These are phyloP conservation scores for Heracleum sosnowskyi DNA, from an alignment of 129 eudicot species.

Conservation along the genomic window DNA sequence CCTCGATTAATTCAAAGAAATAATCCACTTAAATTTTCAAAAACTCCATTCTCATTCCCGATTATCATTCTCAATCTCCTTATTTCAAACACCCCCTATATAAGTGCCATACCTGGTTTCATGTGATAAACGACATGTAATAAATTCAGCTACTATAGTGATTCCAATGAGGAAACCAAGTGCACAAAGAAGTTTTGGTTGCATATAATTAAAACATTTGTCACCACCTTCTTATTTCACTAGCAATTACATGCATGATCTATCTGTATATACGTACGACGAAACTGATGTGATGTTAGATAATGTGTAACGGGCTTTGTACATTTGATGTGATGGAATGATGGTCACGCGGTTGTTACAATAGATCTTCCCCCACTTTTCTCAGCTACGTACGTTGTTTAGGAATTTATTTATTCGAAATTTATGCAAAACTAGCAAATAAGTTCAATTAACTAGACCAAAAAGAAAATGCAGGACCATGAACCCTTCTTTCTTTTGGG, in stretches of 20 bases:
- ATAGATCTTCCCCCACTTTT: not conserved
- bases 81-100: no score
- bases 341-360: constrained; percentile 1
- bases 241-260: not conserved
- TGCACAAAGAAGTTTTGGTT: not conserved
- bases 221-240: not conserved
- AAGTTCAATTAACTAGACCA: no score
- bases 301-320: not conserved
- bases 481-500: no score
- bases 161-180: not conserved
- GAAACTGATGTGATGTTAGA: not conserved
- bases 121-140: not conserved
- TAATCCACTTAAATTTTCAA: no score
- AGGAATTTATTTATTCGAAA: not conserved
- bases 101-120: not conserved
- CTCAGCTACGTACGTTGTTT: not conserved
- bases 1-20: no score
- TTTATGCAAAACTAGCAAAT: no score
- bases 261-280: not conserved
- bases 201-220: not conserved
- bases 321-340: not conserved
- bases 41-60: no score
- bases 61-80: no score
- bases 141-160: not conserved
- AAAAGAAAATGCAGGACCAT: not conserved